A percentile compares a stretch with the other conserved stretches of the same genome.
Evolutionary conservation across 805 yeast species (phyloP).

Genomic region (Candida nitratophila): DNA sequence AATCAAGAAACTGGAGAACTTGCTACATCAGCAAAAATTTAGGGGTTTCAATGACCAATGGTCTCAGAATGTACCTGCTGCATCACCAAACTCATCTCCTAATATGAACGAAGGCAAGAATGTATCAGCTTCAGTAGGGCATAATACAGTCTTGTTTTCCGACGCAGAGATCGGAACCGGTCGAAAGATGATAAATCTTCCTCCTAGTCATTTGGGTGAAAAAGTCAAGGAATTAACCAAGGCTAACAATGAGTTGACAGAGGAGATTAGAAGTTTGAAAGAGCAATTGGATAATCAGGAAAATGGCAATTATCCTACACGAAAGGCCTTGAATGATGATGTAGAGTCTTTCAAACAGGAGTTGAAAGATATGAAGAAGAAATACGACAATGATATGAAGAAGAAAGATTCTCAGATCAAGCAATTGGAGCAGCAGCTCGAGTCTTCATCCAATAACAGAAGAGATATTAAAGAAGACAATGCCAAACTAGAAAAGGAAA

Average conservation of each 20-base stretch:
- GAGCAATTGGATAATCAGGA: neutral
- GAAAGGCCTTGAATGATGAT: constrained; percentile 11
- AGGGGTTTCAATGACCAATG: constrained; percentile 39
- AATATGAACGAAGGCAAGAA: neutral
- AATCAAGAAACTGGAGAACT: constrained; percentile 68
- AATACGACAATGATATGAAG: constrained; percentile 1
- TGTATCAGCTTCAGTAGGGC: neutral
- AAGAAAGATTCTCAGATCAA: constrained; percentile 1
- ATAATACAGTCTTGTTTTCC: constrained; percentile 11
- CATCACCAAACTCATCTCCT: neutral
- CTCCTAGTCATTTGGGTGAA: constrained; percentile 22
- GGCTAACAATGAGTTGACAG: constrained; percentile 15
- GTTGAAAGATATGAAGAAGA: constrained; percentile 2
- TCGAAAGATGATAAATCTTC: constrained; percentile 18
- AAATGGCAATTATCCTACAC: constrained; percentile 4
- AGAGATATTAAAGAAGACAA: constrained; percentile 17
- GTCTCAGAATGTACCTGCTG: constrained; percentile 13
- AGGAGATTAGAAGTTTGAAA: constrained; percentile 10
- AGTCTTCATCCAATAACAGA: constrained; percentile 7
- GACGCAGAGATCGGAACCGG: constrained; percentile 13
- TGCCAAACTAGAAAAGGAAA: constrained; percentile 13
- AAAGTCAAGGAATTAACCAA: constrained; percentile 14
- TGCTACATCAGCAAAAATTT: constrained; percentile 68
- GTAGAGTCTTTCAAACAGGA: constrained; percentile 9
- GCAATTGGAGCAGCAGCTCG: constrained; percentile 3